Percentiles rank a stretch among this genome's conserved stretches.
phyloP scores from a whole-genome alignment of 2,329 filamentous ascomycete genomes.

The Exophiala xenobiotica region DNA sequence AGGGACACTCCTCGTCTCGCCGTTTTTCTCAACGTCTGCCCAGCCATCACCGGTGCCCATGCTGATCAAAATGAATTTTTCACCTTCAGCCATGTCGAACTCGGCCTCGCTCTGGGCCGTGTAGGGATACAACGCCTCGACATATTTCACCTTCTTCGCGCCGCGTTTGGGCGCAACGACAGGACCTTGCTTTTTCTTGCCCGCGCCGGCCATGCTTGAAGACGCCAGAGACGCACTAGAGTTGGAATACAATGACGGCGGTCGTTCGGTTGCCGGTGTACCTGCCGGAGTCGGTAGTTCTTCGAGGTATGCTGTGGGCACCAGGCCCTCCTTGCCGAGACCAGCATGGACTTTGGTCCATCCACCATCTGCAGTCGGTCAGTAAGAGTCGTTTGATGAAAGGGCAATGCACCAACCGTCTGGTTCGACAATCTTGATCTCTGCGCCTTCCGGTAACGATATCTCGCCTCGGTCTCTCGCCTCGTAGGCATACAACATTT shows the following conservation, averaged over 20 bases:
- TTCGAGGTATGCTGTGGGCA: slow-evolving; percentile 85
- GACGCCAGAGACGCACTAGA: slow-evolving; percentile 67
- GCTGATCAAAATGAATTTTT: slow-evolving; percentile 85
- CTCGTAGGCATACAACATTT: slow-evolving; percentile 87
- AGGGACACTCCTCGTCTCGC: slow-evolving; percentile 75
- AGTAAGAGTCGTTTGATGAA: slow-evolving; percentile 6
- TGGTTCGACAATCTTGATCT: slow-evolving; percentile 75
- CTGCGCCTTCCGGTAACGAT: slow-evolving; percentile 72
- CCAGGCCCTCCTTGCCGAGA: slow-evolving; percentile 71
- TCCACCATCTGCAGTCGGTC: slow-evolving; percentile 69
- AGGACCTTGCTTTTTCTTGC: slow-evolving; percentile 78
- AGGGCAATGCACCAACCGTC: slow-evolving; percentile 67
- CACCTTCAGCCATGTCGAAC: slow-evolving; percentile 86
- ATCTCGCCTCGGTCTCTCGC: slow-evolving; percentile 79
- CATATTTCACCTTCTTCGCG: slow-evolving; percentile 91
- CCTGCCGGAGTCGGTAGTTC: slow-evolving; percentile 47
- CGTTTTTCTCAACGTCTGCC: slow-evolving; percentile 93
- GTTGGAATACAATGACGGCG: slow-evolving; percentile 74
- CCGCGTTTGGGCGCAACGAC: slow-evolving; percentile 87
- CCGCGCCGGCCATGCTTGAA: slow-evolving; percentile 43
- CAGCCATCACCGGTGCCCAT: slow-evolving; percentile 91
- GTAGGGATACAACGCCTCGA: slow-evolving; percentile 91
- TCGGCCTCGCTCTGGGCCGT: slow-evolving; percentile 80
- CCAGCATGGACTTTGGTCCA: slow-evolving; percentile 84
- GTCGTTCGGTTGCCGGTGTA: slow-evolving; percentile 49